These are phyloP conservation scores for Orbilia oligospora DNA, from an alignment of 2,329 filamentous ascomycete species.

Conservation along the genomic window DNA sequence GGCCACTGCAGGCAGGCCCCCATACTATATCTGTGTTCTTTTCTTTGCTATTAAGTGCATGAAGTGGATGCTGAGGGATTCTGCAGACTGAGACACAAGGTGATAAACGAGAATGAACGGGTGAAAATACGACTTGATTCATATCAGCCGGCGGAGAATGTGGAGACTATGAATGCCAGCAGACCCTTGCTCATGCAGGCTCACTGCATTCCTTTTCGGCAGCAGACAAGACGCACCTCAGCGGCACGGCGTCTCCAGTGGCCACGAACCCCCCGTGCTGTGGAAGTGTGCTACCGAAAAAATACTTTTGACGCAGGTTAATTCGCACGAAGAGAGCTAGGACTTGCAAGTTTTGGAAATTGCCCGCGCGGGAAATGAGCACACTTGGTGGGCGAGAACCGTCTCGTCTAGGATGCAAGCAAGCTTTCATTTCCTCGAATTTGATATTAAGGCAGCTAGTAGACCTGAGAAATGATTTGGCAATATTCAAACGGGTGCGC, in stretches of 20 bases:
- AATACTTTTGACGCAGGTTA: slow-evolving; percentile 24
- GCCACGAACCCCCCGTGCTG: slow-evolving; percentile 10
- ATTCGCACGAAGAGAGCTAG: slow-evolving; percentile 10
- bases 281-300: background rate
- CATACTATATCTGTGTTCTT: background rate
- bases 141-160: slow-evolving; percentile 33
- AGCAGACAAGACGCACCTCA: slow-evolving; percentile 36
- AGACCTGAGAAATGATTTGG: background rate
- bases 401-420: slow-evolving; percentile 19
- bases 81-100: slow-evolving; percentile 55
- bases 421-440: background rate
- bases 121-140: slow-evolving; percentile 33
- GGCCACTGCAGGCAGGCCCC: background rate
- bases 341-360: slow-evolving; percentile 35
- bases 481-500: background rate
- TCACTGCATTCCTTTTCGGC: slow-evolving; percentile 40
- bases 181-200: slow-evolving; percentile 13
- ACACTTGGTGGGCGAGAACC: background rate
- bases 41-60: slow-evolving; percentile 6
- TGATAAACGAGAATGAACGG: slow-evolving; percentile 18
- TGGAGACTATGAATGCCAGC: slow-evolving; percentile 14
- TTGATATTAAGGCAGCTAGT: background rate
- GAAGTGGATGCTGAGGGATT: slow-evolving; percentile 40
- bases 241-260: slow-evolving; percentile 57
- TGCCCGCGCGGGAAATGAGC: slow-evolving; percentile 53